Percentiles rank a stretch among this genome's conserved stretches.
Conservation (phyloP, 805 yeast genomes). For the Candida jianshihensis region DNA sequence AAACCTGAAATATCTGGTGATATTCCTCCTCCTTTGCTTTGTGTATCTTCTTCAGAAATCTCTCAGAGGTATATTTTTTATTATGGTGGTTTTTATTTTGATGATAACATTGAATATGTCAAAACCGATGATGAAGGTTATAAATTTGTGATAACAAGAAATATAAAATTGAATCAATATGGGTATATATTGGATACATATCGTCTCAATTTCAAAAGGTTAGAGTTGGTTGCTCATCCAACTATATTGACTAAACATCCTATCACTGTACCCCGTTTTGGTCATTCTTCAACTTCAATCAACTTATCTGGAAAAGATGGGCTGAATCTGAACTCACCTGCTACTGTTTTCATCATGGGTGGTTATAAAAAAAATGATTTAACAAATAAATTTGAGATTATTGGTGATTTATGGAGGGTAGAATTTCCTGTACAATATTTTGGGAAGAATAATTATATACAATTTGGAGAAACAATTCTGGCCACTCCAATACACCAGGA, state of each 20-base stretch:
- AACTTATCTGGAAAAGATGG: conserved; percentile 2
- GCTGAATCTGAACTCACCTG: conserved; percentile 19
- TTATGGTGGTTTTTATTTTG: conserved; percentile 62
- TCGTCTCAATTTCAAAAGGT: conserved; percentile 41
- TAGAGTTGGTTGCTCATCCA: conserved; percentile 31
- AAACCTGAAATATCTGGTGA: conserved; percentile 31
- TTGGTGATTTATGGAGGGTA: conserved; percentile 36
- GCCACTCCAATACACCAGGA: conserved; percentile 26
- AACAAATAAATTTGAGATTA: conserved; percentile 24
- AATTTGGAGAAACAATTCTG: conserved; percentile 29
- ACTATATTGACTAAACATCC: conserved; percentile 24
- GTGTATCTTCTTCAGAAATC: conserved; percentile 41
- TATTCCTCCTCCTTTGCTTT: conserved; percentile 46
- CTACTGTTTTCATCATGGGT: conserved; percentile 38
- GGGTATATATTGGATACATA: conserved; percentile 54
- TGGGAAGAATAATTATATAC: conserved; percentile 28
- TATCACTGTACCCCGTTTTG: conserved; percentile 31
- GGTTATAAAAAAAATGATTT: conserved; percentile 34
- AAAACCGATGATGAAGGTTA: conserved; percentile 26
- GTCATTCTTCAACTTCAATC: conserved; percentile 29
- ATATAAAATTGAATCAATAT: conserved; percentile 41
- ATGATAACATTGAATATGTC: conserved; percentile 15
- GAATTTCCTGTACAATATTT: conserved; percentile 30
- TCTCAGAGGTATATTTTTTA: conserved; percentile 52
- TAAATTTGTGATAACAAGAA: conserved; percentile 30